Base-by-base conservation (phyloP, 441 rosid genomes). In the Gossypium aridum region DNA sequence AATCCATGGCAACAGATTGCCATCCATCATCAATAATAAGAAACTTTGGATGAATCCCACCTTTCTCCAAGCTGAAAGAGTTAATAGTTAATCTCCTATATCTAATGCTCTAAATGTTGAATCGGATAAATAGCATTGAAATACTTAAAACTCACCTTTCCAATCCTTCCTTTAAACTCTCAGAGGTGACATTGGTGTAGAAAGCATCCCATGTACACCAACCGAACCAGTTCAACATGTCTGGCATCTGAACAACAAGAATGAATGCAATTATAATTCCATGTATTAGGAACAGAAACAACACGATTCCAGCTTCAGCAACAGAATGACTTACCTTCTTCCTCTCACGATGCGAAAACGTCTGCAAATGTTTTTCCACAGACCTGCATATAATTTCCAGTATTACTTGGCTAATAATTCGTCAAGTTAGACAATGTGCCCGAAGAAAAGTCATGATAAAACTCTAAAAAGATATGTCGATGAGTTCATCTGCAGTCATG, bases 191-290 rank as follows among this genome's bases (percentile, higher is more conserved):
- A 20, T 87, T 82, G 13, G 88, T 87, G 75, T 89, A 86, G 76
- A 87, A 87, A 67, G 91, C 93, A 77, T 89, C 91, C 91, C 93
- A 89, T 23, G 91, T 87, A 64, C 89, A 89, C 93, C 93, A 89
- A 16, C 93, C 91, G 79, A 87, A 89, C 91, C 90, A 87, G 71
- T 89, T 87, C 77, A 89, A 77, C 86, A 85, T 78, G 78, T 86
- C 87, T 0, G 88, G 93, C 86, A 83, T 86, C 89, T 86, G 76
- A 74, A 67, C 47, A 72, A 59, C 2, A 62, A 77, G 54, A 56
- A 62, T 7, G 57, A 70, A 2, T 3, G 19, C 68, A 22, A 39
- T 22, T 56, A 71, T 17, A 59, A 17, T 71, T 17, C 60, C 4
- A 4, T 17, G 4, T 39, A 59, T 4, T 45, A 76, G 49, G 23